These are phyloP conservation scores for Haplosporangium gracile DNA, from an alignment of 192 early-diverging fungal genomes.

Conservation along the genomic window DNA sequence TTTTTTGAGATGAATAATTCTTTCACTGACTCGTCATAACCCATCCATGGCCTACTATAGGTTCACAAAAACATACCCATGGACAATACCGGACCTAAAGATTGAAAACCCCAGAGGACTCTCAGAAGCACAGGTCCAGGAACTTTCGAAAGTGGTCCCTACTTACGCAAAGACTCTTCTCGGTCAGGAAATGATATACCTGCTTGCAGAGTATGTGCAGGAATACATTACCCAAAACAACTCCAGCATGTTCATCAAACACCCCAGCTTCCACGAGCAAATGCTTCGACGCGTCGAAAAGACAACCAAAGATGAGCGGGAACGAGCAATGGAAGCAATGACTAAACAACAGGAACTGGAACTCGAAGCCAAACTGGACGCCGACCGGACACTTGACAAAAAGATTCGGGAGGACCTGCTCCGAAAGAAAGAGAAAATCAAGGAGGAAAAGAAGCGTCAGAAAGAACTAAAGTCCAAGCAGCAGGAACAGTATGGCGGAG, in stretches of 20 bases:
- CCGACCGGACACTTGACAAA: constrained; percentile 41
- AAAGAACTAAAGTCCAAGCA: constrained; percentile 55
- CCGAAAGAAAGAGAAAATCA: constrained; percentile 57
- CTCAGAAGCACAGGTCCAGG: constrained; percentile 60
- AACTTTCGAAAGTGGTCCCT: constrained; percentile 55
- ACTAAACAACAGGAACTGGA: constrained; percentile 51
- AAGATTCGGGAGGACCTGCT: constrained; percentile 60
- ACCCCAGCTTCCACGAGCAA: constrained; percentile 67
- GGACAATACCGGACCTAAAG: constrained; percentile 68
- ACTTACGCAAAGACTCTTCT: constrained; percentile 54
- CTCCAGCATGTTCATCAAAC: constrained; percentile 63
- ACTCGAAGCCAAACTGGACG: constrained; percentile 35
- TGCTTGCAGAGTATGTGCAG: constrained; percentile 67
- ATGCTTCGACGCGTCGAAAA: constrained; percentile 67
- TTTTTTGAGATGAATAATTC: background rate
- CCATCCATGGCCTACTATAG: constrained; percentile 22
- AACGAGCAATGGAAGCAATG: constrained; percentile 52
- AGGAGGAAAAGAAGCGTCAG: constrained; percentile 53
- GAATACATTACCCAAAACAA: constrained; percentile 74
- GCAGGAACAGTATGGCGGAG: constrained; percentile 45
- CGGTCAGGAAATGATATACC: constrained; percentile 79
- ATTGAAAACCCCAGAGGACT: constrained; percentile 68
- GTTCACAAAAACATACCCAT: constrained; percentile 79
- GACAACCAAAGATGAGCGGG: constrained; percentile 57
- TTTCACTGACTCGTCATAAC: background rate